Base-by-base conservation (phyloP, 306 rosid genomes). In the Comarum palustre region DNA sequence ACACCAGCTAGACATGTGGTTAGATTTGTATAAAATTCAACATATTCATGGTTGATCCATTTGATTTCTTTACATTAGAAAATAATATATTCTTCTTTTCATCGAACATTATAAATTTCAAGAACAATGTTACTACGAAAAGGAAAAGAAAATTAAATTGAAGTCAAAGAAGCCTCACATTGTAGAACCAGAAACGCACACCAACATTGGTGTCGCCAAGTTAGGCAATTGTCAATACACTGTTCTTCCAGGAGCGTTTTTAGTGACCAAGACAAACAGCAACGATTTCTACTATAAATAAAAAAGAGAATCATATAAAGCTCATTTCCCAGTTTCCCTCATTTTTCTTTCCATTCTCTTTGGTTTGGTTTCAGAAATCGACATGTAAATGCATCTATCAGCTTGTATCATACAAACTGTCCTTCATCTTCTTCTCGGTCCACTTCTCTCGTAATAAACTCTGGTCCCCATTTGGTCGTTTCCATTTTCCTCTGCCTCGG, bases 381-480 rank as follows among this genome's bases (percentile, higher is more conserved):
- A 78, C 79, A 27, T 51, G 61, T 55, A 58, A 57, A 61, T 61
- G 74, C 34, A 19, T 31, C 29, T 41, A 42, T 57, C 45, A 25
- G 42, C 75, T 38, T 55, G 51, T 17, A 6, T 24, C 61, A 5
- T 5, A 42, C 41, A 39, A 55, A 72, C 41, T 76, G 55, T 63
- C 87, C 67, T 29, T 65, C 80, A 69, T 64, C 83, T 48, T 77
- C 88, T 73, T 75, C 83, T 84, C 80, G 81, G 81, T 66, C 89
- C 50, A 47, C 78, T 17, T 72, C 45, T 82, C 80, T 86, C 74
- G 80, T 71, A 71, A 61, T 81, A 66, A 55, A 76, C 85, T 83
- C 79, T 66, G 11, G 24, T 38, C 82, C 82, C 82, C 57, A 8
- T 41, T 39, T 31, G 27, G 38, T 25, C 36, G 38, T 64, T 68